These are phyloP conservation scores for Debaryomyces hansenii DNA, from an alignment of 805 yeast species.

Conservation along the genomic window DNA sequence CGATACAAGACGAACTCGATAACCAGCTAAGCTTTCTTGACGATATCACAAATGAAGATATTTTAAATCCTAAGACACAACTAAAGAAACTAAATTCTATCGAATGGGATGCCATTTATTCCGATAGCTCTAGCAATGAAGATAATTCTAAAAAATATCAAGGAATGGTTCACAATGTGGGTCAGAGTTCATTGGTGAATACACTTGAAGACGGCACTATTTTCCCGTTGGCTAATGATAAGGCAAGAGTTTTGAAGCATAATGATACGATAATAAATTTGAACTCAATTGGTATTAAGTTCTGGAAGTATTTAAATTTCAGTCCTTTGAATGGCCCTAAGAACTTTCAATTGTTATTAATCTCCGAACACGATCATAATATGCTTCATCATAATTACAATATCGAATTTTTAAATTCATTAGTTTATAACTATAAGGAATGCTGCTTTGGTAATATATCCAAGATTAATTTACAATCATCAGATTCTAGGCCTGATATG, in stretches of 20 bases:
- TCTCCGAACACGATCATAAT: constrained; percentile 31
- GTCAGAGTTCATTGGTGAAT: constrained; percentile 3
- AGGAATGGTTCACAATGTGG: constrained; percentile 14
- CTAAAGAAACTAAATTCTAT: constrained; percentile 20
- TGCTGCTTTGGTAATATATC: constrained; percentile 49
- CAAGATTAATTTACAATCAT: constrained; percentile 26
- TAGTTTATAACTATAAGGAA: constrained; percentile 46
- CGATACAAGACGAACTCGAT: constrained; percentile 18
- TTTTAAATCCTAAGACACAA: constrained; percentile 23
- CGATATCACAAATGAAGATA: constrained; percentile 34
- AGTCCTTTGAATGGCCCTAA: constrained; percentile 53
- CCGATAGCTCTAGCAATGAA: constrained; percentile 12
- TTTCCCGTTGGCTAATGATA: constrained; percentile 24
- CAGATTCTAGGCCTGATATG: constrained; percentile 28
- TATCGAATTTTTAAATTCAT: constrained; percentile 40
- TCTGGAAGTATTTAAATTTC: constrained; percentile 60
- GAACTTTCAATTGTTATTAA: constrained; percentile 50
- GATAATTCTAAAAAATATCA: constrained; percentile 22
- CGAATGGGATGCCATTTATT: constrained; percentile 38
- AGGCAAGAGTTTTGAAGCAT: constrained; percentile 27
- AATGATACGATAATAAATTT: constrained; percentile 46
- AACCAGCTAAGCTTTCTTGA: constrained; percentile 37
- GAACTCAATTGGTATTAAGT: constrained; percentile 43
- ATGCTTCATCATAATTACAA: constrained; percentile 24
- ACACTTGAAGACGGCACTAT: constrained; percentile 18